Base-by-base conservation (phyloP, 2,329 filamentous ascomycete genomes). In the Aspergillus proliferans region DNA sequence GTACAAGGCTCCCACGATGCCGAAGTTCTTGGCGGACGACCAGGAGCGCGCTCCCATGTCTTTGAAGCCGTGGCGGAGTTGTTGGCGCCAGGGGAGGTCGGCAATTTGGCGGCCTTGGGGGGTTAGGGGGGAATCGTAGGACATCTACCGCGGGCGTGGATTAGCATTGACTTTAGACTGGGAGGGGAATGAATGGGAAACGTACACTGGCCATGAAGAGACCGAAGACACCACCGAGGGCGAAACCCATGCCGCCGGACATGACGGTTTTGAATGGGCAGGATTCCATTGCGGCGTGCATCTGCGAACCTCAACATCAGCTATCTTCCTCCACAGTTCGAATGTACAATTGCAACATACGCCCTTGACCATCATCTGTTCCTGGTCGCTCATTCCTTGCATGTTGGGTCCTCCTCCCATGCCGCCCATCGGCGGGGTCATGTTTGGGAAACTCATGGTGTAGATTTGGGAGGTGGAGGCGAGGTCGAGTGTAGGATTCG, bases 171-270 rank as follows among this genome's bases (percentile, higher is more conserved):
- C 33, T n/a, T 34, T 47, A 33, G 24, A 7, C 19, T 15, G 40
- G 26, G n/a, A 21, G 46, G 19, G 28, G 38, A 30, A 12, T 24
- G 44, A 38, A 22, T 18, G 6, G 34, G 5, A 8, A 6, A n/a
- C 34, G 34, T 38, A 95, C 89, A 64, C 88, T 93, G 51, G 91
- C 89, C 92, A 97, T 98, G 77, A 98, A 98, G 62, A 97, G 80
- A 59, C 93, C 93, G 60, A 98, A 98, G 40, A 94, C 77, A 62
- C 90, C 93, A 54, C 93, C 93, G 57, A 98, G 85, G 34, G 85
- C 93, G 63, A 96, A 96, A 14, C 93, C 93, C 82, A 94, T 94
- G 21, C 86, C 88, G 49, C 92, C 93, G 0, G 91, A 87, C 72
- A 98, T 86, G 59, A 83, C 85, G 15, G 89, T 87, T 71, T 98